Conservation (phyloP, 2,329 filamentous ascomycete genomes). For the Talaromyces sp. region DNA sequence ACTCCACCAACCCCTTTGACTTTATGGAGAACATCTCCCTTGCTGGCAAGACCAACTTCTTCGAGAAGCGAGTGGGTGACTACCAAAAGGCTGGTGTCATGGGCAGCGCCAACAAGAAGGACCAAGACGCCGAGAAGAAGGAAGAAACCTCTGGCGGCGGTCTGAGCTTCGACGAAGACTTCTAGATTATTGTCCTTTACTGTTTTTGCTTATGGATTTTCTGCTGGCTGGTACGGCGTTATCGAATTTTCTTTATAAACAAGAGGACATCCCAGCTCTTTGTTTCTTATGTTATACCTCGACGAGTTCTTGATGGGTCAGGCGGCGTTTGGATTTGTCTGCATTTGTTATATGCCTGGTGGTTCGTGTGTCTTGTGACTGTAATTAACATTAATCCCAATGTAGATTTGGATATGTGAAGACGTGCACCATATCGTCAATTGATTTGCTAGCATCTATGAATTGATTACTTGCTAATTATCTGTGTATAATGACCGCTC, state of each 20-base stretch:
- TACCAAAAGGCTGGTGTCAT: constrained; percentile 99
- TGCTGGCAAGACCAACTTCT: constrained; percentile 99
- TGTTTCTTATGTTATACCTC: constrained; percentile 11
- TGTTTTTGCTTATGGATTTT: neutral
- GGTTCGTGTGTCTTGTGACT: constrained; percentile 10
- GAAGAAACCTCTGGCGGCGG: constrained; percentile 53
- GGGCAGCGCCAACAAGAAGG: constrained; percentile 76
- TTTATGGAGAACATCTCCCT: constrained; percentile 99
- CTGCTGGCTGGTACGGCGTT: constrained; percentile 1
- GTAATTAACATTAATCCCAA: constrained; percentile 12
- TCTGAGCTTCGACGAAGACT: constrained; percentile 95
- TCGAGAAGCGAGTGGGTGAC: constrained; percentile 98
- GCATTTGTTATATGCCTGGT: constrained; percentile 10
- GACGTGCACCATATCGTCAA: neutral
- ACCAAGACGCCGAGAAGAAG: constrained; percentile 43
- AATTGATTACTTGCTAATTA: neutral
- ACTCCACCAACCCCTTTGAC: constrained; percentile 92
- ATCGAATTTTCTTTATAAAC: constrained; percentile 1
- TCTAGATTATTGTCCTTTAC: constrained; percentile 53
- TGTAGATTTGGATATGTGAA: constrained; percentile 12
- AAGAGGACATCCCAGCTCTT: neutral
- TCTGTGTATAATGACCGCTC: too few species aligned
- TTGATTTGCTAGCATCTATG: neutral
- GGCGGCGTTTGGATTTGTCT: constrained; percentile 10
- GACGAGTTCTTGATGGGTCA: constrained; percentile 8